Evolutionary conservation across 345 rosid genomes (phyloP).

Genomic region (Pseudoturritis turrita): DNA sequence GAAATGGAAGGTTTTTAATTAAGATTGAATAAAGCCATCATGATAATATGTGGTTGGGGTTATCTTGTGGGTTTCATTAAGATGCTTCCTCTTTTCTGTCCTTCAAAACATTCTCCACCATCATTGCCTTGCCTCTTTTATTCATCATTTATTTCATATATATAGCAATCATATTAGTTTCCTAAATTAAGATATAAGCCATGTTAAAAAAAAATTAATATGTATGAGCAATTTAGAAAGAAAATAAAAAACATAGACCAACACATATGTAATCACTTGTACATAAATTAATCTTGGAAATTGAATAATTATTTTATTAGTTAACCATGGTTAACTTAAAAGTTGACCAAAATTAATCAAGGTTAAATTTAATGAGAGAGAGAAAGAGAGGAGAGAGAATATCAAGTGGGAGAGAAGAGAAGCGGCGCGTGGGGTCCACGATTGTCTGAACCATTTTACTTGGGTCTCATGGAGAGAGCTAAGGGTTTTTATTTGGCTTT

Average conservation of each 20-base stretch:
- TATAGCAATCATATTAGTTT: background rate
- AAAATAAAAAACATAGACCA: background rate
- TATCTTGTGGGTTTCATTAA: constrained; percentile 36
- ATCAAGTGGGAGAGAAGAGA: constrained; percentile 15
- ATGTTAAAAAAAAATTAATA: background rate
- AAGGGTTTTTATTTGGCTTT: constrained; percentile 26
- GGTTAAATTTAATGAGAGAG: constrained; percentile 15
- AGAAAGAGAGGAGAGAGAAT: background rate
- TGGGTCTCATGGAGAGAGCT: constrained; percentile 25
- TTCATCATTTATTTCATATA: background rate
- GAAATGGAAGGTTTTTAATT: constrained; percentile 15
- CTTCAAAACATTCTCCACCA: constrained; percentile 33
- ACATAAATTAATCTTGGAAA: background rate
- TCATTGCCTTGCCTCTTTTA: constrained; percentile 16
- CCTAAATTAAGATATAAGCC: background rate
- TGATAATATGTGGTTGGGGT: constrained; percentile 40
- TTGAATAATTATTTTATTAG: background rate
- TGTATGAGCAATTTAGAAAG: background rate
- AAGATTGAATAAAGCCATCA: constrained; percentile 16
- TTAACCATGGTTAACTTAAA: constrained; percentile 29
- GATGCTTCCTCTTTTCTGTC: constrained; percentile 32
- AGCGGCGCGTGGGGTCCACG: constrained; percentile 38
- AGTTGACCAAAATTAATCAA: constrained; percentile 32
- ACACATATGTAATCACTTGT: background rate
- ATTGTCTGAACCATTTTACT: constrained; percentile 28